Evolutionary conservation across 2,329 filamentous ascomycete species (phyloP).

Genomic region (Aspergillus sp.): DNA sequence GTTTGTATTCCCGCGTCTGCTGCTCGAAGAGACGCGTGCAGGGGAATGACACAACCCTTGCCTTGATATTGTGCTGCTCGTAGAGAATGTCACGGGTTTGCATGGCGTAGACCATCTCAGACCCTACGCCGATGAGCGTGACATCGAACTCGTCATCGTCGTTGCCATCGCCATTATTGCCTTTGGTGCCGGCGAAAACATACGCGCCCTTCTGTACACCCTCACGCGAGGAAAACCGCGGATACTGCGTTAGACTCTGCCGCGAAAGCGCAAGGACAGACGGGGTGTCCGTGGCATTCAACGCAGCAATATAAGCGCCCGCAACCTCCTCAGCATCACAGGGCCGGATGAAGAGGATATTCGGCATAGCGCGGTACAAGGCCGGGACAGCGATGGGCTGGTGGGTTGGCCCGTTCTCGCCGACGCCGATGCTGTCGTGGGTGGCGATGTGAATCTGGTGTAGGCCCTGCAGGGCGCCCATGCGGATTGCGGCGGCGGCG

Average conservation of each 20-base stretch:
- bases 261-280: slow-evolving; percentile 4
- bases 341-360: slow-evolving; percentile 11
- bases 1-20: slow-evolving; percentile 46
- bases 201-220: slow-evolving; percentile 42
- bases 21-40: slow-evolving; percentile 50
- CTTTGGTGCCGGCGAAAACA: slow-evolving; percentile 24
- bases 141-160: slow-evolving; percentile 36
- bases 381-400: slow-evolving; percentile 12
- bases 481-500: slow-evolving; percentile 13
- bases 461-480: slow-evolving; percentile 12
- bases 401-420: slow-evolving; percentile 17
- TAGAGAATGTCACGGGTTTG: slow-evolving; percentile 40
- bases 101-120: slow-evolving; percentile 49
- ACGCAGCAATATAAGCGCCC: slow-evolving; percentile 10
- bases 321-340: slow-evolving; percentile 13
- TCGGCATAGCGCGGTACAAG: slow-evolving; percentile 16
- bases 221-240: slow-evolving; percentile 38
- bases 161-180: too few relatives aligned
- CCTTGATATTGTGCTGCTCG: slow-evolving; percentile 15
- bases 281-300: slow-evolving; percentile 9
- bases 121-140: slow-evolving; percentile 51
- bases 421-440: slow-evolving; percentile 16
- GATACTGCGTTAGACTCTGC: slow-evolving; percentile 4
- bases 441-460: slow-evolving; percentile 17
- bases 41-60: slow-evolving; percentile 50